A percentile compares a stretch with the other conserved stretches of the same genome.
Conservation (phyloP, 169 alveolate species). For the Eimeria brunetti region DNA sequence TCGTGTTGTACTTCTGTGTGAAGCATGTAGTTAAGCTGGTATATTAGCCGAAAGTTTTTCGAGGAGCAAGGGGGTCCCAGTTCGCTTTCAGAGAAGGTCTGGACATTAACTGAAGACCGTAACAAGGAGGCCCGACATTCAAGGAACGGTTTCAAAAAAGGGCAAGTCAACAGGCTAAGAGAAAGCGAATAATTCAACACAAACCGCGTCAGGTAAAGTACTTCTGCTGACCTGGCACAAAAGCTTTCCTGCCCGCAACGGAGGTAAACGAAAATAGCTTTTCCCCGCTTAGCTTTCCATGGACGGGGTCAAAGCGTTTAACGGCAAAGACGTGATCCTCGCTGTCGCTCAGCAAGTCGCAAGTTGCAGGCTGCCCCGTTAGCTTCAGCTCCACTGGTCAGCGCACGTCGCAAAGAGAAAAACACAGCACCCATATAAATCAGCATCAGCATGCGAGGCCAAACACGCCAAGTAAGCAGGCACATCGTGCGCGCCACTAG, state of each 20-base stretch:
- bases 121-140: background rate
- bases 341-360: background rate
- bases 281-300: background rate
- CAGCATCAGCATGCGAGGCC: too few species aligned
- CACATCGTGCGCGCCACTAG: background rate
- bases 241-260: constrained; percentile 10
- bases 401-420: background rate
- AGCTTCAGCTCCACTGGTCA: constrained; percentile 45
- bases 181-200: background rate
- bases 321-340: constrained; percentile 25
- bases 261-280: background rate
- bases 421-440: background rate
- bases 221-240: constrained; percentile 34
- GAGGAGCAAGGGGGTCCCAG: constrained; percentile 64
- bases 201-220: background rate
- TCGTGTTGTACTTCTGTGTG: constrained; percentile 21
- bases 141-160: background rate
- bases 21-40: constrained; percentile 49
- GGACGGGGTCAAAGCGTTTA: constrained; percentile 4
- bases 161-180: background rate
- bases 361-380: constrained; percentile 52
- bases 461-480: too few species aligned
- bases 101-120: constrained; percentile 2
- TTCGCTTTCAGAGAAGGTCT: constrained; percentile 15
- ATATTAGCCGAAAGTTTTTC: background rate